phyloP scores from a whole-genome alignment of 768 basidiomycete genomes.

The Rhodosporidiobolus sp. region DNA sequence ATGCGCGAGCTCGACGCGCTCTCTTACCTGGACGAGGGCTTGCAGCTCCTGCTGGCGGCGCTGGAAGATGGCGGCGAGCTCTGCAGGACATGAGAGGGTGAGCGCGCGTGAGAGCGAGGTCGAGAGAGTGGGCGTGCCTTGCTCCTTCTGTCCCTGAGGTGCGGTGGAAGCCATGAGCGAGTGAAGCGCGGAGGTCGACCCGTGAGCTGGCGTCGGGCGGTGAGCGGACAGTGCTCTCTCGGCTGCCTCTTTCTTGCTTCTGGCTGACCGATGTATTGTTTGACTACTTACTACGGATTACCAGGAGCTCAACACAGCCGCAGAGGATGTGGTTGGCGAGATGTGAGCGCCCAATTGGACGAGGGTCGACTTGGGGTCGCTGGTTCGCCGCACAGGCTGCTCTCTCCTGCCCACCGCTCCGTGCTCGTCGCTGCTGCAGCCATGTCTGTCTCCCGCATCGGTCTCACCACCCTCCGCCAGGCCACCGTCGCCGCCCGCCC shows the following conservation, averaged over 20 bases:
- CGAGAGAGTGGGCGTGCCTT: not conserved
- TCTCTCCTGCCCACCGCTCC: not conserved
- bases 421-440: not conserved
- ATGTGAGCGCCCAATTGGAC: too few species aligned
- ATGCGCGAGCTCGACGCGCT: not conserved
- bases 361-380: too few species aligned
- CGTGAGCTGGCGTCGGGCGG: too few species aligned
- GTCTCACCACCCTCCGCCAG: not conserved
- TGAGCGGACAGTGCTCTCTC: too few species aligned
- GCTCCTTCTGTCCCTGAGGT: not conserved
- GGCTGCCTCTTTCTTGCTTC: too few species aligned
- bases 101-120: not conserved
- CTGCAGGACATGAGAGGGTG: not conserved
- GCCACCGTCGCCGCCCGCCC: not conserved
- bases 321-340: too few species aligned
- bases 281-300: too few species aligned
- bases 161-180: not conserved
- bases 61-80: constrained; percentile 20
- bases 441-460: not conserved
- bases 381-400: not conserved
- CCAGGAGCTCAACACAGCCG: too few species aligned
- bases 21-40: constrained; percentile 15
- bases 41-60: constrained; percentile 22
- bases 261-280: too few species aligned
- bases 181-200: not conserved